Evolutionary conservation across 305 asterid species (phyloP).

Genomic region (Ajuga reptans): DNA sequence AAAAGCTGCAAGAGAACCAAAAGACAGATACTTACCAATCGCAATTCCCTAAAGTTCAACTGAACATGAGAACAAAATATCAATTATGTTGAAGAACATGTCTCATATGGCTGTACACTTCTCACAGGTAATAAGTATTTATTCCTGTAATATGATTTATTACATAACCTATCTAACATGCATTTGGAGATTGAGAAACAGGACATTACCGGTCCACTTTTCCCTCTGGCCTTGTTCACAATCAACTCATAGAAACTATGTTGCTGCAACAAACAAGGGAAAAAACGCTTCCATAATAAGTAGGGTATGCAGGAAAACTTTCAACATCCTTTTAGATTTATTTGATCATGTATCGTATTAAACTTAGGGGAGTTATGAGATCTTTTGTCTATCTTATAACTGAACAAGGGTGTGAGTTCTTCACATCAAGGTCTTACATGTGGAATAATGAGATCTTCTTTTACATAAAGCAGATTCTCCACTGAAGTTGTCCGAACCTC

Average conservation of each 20-base stretch:
- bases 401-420: background rate
- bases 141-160: background rate
- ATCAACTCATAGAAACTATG: slow-evolving; percentile 96
- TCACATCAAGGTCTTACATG: slow-evolving; percentile 48
- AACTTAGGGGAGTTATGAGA: background rate
- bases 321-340: background rate
- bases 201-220: slow-evolving; percentile 95
- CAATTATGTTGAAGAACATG: background rate
- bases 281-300: background rate
- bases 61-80: background rate
- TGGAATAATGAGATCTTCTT: slow-evolving; percentile 96
- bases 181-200: slow-evolving; percentile 22
- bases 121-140: background rate
- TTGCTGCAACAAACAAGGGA: slow-evolving; percentile 53
- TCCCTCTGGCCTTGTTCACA: slow-evolving; percentile 95
- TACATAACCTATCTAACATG: slow-evolving; percentile 1
- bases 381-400: background rate
- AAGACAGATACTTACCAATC: background rate
- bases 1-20: slow-evolving; percentile 56
- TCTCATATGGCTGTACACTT: background rate
- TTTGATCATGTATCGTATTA: background rate
- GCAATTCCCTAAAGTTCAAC: background rate
- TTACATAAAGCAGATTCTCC: slow-evolving; percentile 90
- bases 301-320: background rate
- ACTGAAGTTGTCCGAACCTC: slow-evolving; percentile 92